Evolutionary conservation across 1,139 yeast genomes (phyloP).

Genomic region (Lizanozyma gosingica): DNA sequence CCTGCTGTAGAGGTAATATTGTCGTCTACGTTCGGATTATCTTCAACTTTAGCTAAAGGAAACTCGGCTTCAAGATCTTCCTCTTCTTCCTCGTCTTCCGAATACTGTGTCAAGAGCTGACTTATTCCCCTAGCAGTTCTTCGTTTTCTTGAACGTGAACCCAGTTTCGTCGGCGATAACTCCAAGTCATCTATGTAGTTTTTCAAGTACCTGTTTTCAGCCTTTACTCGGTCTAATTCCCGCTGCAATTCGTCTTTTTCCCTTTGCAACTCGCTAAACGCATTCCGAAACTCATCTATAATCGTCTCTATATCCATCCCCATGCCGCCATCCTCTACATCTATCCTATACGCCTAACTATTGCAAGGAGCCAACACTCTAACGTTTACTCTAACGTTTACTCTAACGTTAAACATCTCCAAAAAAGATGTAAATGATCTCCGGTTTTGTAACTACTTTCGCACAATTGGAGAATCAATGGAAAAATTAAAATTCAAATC

Average conservation of each 20-base stretch:
- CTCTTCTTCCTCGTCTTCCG: conserved; percentile 1
- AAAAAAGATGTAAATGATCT: no score
- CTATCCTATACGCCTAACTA: no score
- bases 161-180: not conserved
- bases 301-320: not conserved
- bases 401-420: no score
- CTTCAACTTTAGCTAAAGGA: conserved; percentile 12
- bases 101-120: conserved; percentile 1
- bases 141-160: not conserved
- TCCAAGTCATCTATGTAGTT: not conserved
- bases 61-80: conserved; percentile 11
- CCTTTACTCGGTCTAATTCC: not conserved
- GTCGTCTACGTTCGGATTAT: conserved; percentile 10
- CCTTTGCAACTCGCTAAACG: not conserved
- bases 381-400: no score
- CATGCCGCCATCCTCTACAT: not conserved
- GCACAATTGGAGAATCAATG: no score
- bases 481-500: not conserved
- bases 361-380: no score
- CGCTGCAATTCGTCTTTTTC: not conserved
- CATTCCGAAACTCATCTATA: not conserved
- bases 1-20: conserved; percentile 1
- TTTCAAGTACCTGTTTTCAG: not conserved
- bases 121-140: not conserved
- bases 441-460: no score